Conservation (phyloP, 495 filamentous ascomycete species). For the Talaromyces ruber region DNA sequence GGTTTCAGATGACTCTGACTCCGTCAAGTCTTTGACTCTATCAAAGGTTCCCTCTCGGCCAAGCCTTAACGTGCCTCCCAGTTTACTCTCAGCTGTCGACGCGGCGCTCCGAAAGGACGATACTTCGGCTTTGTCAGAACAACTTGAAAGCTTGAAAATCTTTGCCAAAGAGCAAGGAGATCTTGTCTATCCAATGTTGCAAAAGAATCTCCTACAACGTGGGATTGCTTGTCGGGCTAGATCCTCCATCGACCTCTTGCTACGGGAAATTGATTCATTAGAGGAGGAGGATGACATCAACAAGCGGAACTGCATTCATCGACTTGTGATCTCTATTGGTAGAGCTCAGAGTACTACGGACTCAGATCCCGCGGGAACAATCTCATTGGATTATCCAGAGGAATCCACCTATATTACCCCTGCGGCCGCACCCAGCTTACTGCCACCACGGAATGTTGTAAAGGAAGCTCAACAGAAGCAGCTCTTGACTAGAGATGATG, state of each 20-base stretch:
- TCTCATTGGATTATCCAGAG: conserved; percentile 40
- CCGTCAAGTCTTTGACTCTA: conserved; percentile 63
- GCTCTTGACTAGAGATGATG: conserved; percentile 59
- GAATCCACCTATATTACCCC: conserved; percentile 68
- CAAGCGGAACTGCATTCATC: conserved; percentile 85
- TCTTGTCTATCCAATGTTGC: conserved; percentile 46
- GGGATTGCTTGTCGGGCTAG: conserved; percentile 65
- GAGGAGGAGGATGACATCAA: conserved; percentile 90
- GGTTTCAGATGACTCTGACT: conserved; percentile 58
- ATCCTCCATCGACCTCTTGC: conserved; percentile 56
- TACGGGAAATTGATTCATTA: conserved; percentile 57
- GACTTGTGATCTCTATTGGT: conserved; percentile 83
- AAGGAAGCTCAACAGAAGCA: conserved; percentile 49
- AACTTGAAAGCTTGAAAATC: conserved; percentile 49
- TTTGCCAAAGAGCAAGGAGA: conserved; percentile 38
- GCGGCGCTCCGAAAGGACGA: conserved; percentile 71
- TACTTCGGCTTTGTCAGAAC: conserved; percentile 45
- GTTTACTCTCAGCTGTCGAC: conserved; percentile 64
- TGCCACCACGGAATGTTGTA: conserved; percentile 46
- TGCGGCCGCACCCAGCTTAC: conserved; percentile 55
- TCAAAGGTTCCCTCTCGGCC: conserved; percentile 62
- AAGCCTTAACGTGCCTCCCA: conserved; percentile 58
- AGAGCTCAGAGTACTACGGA: conserved; percentile 58
- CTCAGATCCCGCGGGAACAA: conserved; percentile 29
- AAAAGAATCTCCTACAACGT: conserved; percentile 76